phyloP scores from a whole-genome alignment of 768 basidiomycete species.

The Dictyophora rubrovolvata region DNA sequence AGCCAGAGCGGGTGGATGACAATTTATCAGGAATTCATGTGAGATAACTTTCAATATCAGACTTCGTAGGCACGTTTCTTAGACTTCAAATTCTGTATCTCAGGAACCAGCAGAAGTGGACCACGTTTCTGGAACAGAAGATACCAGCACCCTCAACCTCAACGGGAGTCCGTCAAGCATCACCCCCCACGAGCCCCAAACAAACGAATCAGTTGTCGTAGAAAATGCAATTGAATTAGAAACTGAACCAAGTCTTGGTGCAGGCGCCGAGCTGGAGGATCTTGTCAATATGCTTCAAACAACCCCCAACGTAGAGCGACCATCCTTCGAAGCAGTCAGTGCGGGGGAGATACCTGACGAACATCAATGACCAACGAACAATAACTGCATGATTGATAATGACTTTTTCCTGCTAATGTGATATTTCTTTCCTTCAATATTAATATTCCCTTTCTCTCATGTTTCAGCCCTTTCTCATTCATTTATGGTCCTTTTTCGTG shows the following conservation, averaged over 20 bases:
- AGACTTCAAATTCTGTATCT: neutral
- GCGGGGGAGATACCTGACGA: constrained; percentile 12
- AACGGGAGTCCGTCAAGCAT: neutral
- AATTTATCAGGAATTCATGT: constrained; percentile 4
- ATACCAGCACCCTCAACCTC: neutral
- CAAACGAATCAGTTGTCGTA: neutral
- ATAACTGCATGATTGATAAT: neutral
- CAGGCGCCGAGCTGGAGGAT: constrained; percentile 44
- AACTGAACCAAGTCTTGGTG: constrained; percentile 8
- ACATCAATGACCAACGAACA: constrained; percentile 11
- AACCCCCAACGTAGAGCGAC: constrained; percentile 20
- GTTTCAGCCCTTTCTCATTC: neutral
- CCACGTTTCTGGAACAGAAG: neutral
- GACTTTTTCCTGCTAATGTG: neutral
- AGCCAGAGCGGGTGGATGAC: neutral
- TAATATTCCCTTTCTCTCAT: neutral
- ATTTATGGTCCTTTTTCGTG: neutral
- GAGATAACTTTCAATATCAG: constrained; percentile 1
- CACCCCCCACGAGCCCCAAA: neutral
- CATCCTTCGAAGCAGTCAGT: constrained; percentile 15
- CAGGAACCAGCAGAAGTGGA: neutral
- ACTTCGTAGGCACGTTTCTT: neutral
- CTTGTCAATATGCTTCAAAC: constrained; percentile 60
- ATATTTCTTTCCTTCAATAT: neutral
- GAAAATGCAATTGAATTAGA: neutral